Conservation (phyloP, 352 stramenopile genomes). For the Pythium plurisporium region DNA sequence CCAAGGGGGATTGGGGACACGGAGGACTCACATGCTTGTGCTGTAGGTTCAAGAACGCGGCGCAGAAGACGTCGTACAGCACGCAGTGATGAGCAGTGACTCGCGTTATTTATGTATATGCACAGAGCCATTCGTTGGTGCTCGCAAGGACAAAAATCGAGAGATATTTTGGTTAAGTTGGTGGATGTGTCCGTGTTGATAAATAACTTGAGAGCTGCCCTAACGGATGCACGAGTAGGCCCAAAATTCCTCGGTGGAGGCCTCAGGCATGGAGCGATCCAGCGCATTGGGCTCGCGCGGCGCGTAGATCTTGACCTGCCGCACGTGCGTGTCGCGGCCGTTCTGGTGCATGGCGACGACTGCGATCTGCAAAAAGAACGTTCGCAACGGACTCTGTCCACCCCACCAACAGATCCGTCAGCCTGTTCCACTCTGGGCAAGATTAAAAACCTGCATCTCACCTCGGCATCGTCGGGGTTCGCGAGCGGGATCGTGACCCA, state of each 20-base stretch:
- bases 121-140: no score
- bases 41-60: conserved; percentile 29
- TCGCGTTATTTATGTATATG: conserved; percentile 12
- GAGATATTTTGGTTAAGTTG: no score
- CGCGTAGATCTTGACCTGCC: conserved; percentile 92
- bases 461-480: conserved; percentile 44
- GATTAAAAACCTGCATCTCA: conserved; percentile 3
- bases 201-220: no score
- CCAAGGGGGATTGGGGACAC: no score
- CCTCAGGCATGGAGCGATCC: conserved; percentile 45
- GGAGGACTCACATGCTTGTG: background rate
- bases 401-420: background rate
- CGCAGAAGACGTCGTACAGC: conserved; percentile 27
- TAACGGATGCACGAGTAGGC: conserved; percentile 59
- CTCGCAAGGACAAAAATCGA: no score
- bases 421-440: background rate
- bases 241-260: conserved; percentile 65
- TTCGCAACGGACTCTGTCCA: conserved; percentile 55
- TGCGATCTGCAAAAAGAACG: conserved; percentile 96
- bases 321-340: conserved; percentile 94
- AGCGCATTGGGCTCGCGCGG: conserved; percentile 56
- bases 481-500: conserved; percentile 92
- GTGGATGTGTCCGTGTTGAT: conserved; percentile 1
- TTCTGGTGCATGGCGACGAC: conserved; percentile 98
- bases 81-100: background rate